Percentiles rank a stretch among this genome's conserved stretches.
Evolutionary conservation across 73 alveolate genomes (phyloP).

Genomic region (Uronychia binucleata): DNA sequence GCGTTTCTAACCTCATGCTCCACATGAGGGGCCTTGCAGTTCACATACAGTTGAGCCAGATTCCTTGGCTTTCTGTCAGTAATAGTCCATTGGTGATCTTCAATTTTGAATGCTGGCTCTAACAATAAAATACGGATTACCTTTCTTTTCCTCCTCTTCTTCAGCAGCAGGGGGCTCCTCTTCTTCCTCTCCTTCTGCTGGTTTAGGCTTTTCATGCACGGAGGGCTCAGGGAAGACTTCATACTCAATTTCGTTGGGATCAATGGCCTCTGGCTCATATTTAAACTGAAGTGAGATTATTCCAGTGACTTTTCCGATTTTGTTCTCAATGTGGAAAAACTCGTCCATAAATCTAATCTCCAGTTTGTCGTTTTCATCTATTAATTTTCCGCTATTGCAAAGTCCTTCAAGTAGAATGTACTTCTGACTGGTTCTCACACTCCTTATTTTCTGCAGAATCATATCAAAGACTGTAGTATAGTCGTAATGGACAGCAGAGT

Average conservation of each 20-base stretch:
- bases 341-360: slow-evolving; percentile 71
- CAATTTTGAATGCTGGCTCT: slow-evolving; percentile 36
- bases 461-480: slow-evolving; percentile 27
- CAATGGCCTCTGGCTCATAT: slow-evolving; percentile 32
- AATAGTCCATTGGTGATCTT: slow-evolving; percentile 43
- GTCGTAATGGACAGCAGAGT: slow-evolving; percentile 57
- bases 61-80: slow-evolving; percentile 47
- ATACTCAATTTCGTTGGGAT: slow-evolving; percentile 36
- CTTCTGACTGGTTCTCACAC: slow-evolving; percentile 24
- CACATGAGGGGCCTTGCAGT: slow-evolving; percentile 16
- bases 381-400: slow-evolving; percentile 47
- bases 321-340: slow-evolving; percentile 53
- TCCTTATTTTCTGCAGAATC: slow-evolving; percentile 22
- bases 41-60: slow-evolving; percentile 34
- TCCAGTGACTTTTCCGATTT: slow-evolving; percentile 61
- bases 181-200: slow-evolving; percentile 37
- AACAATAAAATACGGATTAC: background rate
- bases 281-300: slow-evolving; percentile 48
- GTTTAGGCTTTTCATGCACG: slow-evolving; percentile 14
- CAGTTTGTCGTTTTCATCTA: slow-evolving; percentile 39
- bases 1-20: slow-evolving; percentile 31
- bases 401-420: slow-evolving; percentile 53
- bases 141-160: slow-evolving; percentile 38
- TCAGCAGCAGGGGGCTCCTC: slow-evolving; percentile 44
- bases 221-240: slow-evolving; percentile 50